Conservation (phyloP, 1,284 basidiomycete genomes). For the Fomitopsis palustris region DNA sequence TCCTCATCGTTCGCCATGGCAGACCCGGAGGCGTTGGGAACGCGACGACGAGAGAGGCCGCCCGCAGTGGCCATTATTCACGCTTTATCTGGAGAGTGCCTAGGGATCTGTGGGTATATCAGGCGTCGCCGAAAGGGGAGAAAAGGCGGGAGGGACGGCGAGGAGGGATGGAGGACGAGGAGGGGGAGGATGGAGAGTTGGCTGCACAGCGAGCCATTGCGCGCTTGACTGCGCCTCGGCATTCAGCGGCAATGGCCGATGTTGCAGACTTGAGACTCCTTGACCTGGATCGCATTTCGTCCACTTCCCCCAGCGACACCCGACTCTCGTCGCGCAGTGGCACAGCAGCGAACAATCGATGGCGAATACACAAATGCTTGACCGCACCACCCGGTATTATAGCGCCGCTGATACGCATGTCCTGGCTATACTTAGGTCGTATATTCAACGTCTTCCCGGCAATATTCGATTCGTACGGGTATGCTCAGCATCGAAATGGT, state of each 20-base stretch:
- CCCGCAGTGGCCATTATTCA: slow-evolving; percentile 37
- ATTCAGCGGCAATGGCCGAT: not conserved
- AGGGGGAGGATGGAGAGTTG: not conserved
- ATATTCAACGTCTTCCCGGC: no score
- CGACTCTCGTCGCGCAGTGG: no score
- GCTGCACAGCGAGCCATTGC: not conserved
- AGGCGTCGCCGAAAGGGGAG: not conserved
- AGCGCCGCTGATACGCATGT: no score
- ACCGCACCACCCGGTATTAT: no score
- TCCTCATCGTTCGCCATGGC: slow-evolving; percentile 30
- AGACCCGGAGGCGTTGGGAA: slow-evolving; percentile 37
- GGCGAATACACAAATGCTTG: no score
- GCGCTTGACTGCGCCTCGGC: slow-evolving; percentile 2
- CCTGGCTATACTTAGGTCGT: no score
- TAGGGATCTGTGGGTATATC: slow-evolving; percentile 1
- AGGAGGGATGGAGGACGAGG: no score
- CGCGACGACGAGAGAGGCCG: slow-evolving; percentile 53
- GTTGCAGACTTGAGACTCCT: not conserved
- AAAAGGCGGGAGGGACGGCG: not conserved
- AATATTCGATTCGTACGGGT: no score
- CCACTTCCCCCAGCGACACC: not conserved
- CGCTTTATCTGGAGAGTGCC: not conserved
- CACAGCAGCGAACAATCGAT: no score
- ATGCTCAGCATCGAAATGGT: no score
- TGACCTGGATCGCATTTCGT: not conserved